Conservation (phyloP, 768 basidiomycete species). For the Solioccasus polychromus region DNA sequence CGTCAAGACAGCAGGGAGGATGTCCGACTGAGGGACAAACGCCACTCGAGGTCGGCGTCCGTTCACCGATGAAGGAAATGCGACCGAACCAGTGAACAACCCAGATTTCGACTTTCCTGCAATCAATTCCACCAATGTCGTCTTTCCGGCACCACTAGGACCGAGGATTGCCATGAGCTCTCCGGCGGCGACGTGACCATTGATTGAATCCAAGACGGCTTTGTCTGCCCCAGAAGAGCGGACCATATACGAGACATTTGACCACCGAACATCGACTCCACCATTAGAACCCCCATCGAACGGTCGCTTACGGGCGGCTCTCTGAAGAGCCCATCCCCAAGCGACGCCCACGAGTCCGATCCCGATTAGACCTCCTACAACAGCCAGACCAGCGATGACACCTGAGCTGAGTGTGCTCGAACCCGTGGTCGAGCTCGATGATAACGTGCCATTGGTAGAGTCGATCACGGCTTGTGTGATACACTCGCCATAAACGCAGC, state of each 20-base stretch:
- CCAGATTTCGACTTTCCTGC: conserved; percentile 83
- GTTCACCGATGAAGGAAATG: conserved; percentile 42
- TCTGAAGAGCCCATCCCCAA: conserved; percentile 60
- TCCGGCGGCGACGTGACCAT: conserved; percentile 71
- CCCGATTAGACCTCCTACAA: conserved; percentile 66
- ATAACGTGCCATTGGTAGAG: conserved; percentile 37
- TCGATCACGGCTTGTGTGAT: conserved; percentile 79
- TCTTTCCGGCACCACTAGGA: conserved; percentile 92
- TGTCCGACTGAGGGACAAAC: conserved; percentile 86
- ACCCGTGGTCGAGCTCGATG: conserved; percentile 24
- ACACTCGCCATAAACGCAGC: conserved; percentile 88
- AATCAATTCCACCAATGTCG: conserved; percentile 87
- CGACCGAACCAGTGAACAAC: conserved; percentile 58
- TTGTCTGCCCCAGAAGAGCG: conserved; percentile 36
- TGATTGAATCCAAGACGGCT: conserved; percentile 71
- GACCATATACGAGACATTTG: conserved; percentile 63
- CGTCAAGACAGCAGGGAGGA: conserved; percentile 76
- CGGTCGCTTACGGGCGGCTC: conserved; percentile 51
- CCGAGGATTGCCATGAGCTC: conserved; percentile 91
- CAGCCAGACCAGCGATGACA: conserved; percentile 87
- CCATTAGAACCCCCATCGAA: conserved; percentile 40
- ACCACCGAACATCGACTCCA: conserved; percentile 69
- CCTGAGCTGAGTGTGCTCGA: conserved; percentile 64
- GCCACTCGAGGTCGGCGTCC: conserved; percentile 56
- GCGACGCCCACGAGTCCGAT: conserved; percentile 57